Evolutionary conservation across 495 filamentous ascomycete species (phyloP).

Genomic region (Xylaria palmicola): DNA sequence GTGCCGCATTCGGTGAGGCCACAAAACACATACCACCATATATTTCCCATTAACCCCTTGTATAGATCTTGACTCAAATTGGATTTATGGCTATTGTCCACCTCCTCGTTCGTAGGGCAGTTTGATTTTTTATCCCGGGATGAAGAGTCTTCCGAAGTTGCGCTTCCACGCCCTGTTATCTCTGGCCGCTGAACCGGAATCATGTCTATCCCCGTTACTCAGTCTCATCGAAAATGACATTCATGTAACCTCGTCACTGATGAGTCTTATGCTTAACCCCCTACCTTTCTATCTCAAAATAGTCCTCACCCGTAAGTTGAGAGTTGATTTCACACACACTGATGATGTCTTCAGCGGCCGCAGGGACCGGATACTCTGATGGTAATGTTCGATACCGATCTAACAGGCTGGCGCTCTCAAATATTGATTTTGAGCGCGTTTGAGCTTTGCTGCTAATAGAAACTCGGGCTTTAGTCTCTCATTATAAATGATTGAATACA

Average conservation of each 20-base stretch:
- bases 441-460: constrained; percentile 13
- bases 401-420: too few relatives aligned
- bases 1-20: neutral
- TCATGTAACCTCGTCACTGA: neutral
- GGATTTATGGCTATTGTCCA: neutral
- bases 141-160: neutral
- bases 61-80: neutral
- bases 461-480: constrained; percentile 5
- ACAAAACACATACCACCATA: too few relatives aligned
- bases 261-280: neutral
- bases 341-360: constrained; percentile 9
- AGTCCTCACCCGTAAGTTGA: constrained; percentile 13
- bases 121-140: neutral
- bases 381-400: too few relatives aligned
- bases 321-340: neutral
- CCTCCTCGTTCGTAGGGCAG: neutral
- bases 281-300: neutral
- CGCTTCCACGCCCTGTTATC: neutral
- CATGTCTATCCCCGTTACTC: constrained; percentile 1
- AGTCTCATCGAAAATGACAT: constrained; percentile 15
- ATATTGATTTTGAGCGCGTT: neutral
- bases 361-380: constrained; percentile 17
- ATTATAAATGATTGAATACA: constrained; percentile 20
- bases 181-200: neutral
- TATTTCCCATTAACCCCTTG: neutral